Evolutionary conservation across 1,284 basidiomycete genomes (phyloP).

Genomic region (Trametes versicolor): DNA sequence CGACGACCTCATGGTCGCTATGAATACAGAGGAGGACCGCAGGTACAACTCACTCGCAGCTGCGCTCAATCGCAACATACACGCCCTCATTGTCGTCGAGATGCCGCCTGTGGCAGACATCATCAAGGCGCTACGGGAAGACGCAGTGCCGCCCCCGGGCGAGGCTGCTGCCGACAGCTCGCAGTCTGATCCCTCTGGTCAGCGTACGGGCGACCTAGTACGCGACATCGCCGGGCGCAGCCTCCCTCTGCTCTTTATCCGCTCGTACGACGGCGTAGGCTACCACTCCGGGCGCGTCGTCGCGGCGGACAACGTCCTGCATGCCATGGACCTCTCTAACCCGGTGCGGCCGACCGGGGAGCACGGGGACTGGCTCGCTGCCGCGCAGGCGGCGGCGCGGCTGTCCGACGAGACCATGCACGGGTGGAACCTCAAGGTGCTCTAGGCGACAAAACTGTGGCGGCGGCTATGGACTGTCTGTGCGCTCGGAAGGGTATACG

Average conservation of each 20-base stretch:
- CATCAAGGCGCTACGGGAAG: constrained; percentile 78
- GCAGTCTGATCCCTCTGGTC: constrained; percentile 29
- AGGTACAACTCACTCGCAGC: constrained; percentile 42
- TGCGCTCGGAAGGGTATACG: neutral
- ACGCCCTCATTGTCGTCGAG: constrained; percentile 82
- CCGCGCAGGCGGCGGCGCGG: constrained; percentile 68
- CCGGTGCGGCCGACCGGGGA: constrained; percentile 33
- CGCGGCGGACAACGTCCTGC: constrained; percentile 83
- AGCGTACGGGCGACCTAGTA: constrained; percentile 28
- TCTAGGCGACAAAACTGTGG: constrained; percentile 52
- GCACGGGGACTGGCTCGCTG: constrained; percentile 50
- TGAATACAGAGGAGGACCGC: constrained; percentile 21
- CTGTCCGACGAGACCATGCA: constrained; percentile 60
- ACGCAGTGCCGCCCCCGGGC: constrained; percentile 57
- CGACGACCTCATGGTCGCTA: constrained; percentile 19
- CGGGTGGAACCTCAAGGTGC: constrained; percentile 80
- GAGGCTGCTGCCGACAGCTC: constrained; percentile 35
- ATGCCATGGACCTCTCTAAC: constrained; percentile 62
- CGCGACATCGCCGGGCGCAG: constrained; percentile 63
- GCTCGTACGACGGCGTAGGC: constrained; percentile 79
- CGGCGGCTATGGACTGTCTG: neutral
- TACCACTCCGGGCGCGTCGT: constrained; percentile 88
- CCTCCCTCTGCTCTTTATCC: constrained; percentile 78
- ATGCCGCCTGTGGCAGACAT: constrained; percentile 78
- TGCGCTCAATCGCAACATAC: constrained; percentile 47